Base-by-base conservation (phyloP, 306 rosid genomes). In the Comarum palustre region DNA sequence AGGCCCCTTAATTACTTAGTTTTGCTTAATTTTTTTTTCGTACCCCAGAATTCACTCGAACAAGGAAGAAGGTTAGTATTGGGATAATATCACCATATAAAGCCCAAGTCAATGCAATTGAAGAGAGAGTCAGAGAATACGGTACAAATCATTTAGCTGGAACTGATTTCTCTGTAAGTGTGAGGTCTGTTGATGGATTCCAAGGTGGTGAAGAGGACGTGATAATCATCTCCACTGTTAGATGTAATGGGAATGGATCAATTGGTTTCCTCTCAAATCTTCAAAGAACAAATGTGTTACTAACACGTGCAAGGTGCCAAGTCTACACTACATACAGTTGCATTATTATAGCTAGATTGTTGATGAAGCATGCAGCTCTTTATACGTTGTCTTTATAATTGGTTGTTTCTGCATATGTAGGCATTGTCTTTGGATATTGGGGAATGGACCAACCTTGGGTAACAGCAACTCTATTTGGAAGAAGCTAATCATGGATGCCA, bases 171-270 rank as follows among this genome's bases (percentile, higher is more conserved):
- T 68, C 73, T 69, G 69, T 83, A 6, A 83, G 71, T 69, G 88
- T 87, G 71, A 87, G 84, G 4, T 75, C 91, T 3, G 78, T 89
- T 12, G 95, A 87, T 69, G 91, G 90, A 1, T 87, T 89, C 75
- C 95, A 89, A 87, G 91, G 91, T 0, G 88, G 88, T 2, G 95
- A 89, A 39, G 84, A 87, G 47, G 95, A 89, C 62, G 83, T 89
- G 8, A 87, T 87, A 29, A 72, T 83, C 32, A 79, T 83, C 42
- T 79, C 83, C 0, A 83, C 86, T 8, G 83, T 83, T 3, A 46
- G 86, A 69, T 42, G 76, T 64, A 79, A 83, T 48, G 48, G 15
- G 8, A 51, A 42, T 29, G 92, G 88, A 52, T 43, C 62, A 13
- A 68, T 89, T 0, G 88, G 96, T 15, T 87, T 85, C 73, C 87